Evolutionary conservation across 345 rosid genomes (phyloP).

Genomic region (Eucalyptus pauciflora): DNA sequence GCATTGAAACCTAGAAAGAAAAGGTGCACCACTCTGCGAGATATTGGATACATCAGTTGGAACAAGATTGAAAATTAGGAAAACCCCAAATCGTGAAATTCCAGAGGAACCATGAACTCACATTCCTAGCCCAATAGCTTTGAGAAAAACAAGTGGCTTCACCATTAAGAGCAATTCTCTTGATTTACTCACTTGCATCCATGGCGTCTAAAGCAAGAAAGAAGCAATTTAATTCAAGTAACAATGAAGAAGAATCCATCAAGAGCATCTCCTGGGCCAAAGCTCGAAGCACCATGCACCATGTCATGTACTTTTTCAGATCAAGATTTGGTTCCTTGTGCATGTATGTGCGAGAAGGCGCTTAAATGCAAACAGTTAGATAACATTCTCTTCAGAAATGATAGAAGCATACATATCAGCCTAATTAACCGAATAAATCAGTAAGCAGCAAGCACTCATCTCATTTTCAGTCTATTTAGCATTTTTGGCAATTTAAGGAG

Average conservation of each 20-base stretch:
- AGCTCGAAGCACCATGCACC: background rate
- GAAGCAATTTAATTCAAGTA: background rate
- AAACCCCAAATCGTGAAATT: background rate
- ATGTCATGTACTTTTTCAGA: background rate
- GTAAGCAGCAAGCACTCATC: background rate
- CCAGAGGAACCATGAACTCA: background rate
- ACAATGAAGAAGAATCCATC: background rate
- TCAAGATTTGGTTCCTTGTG: background rate
- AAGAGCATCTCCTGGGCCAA: background rate
- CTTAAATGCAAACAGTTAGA: background rate
- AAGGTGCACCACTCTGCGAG: constrained; percentile 8
- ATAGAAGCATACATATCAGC: background rate
- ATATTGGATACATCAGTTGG: background rate
- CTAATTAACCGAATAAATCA: background rate
- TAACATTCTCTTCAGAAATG: background rate
- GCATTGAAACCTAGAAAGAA: constrained; percentile 4
- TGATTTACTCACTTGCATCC: constrained; percentile 21
- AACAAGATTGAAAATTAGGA: background rate
- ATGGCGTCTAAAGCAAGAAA: constrained; percentile 4
- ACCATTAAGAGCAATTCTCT: constrained; percentile 11
- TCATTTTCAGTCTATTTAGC: background rate
- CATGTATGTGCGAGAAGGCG: background rate
- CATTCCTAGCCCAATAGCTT: constrained; percentile 13
- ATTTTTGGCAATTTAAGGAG: background rate
- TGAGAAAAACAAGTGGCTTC: constrained; percentile 1